Base-by-base conservation (phyloP, 805 yeast species). In the Kodamaea leandrae region DNA sequence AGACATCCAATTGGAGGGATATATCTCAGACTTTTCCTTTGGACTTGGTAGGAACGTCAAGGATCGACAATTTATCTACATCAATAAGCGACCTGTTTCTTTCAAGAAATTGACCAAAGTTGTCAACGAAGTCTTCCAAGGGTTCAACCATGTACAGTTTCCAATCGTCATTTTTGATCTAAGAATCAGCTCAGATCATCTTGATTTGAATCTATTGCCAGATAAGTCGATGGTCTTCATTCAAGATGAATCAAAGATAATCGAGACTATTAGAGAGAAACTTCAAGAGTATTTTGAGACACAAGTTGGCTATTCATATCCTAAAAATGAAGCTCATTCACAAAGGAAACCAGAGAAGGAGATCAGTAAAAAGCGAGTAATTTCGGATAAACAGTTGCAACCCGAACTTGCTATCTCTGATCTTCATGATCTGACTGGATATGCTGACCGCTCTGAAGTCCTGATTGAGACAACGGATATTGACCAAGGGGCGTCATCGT, bases 131-230 rank as follows among this genome's bases (percentile, higher is more conserved):
- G 74, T 78, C 1, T 93, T 86, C 63, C 80, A 77, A 47, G 68
- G 71, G 26, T 87, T 75, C 59, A 90, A 89, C 49, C 74, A 78
- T 51, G 67, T 80, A 3, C 96, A 89, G 53, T 73, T 57, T 39
- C 98, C 98, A 0, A 76, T 79, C 8, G 68, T 85, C 36, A 68
- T 88, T 2, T 51, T 87, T 2, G 72, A 93, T 58, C 49, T 93
- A 15, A 52, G 54, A 10, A 55, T 87, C 4, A 71, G 75, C 29
- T 69, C 84, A 0, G 51, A 55, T 18, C 64, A 68, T 27, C 45
- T 83, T n/a, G 99, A 93, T 61, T 72, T 93, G 14, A 93, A 93
- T 60, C 85, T 93, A 1, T 82, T 96, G 0, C 98, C 99, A 0
- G 97, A 93, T 58, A 93, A 93, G 57, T 69, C 91, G 39, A 76